Evolutionary conservation across 192 early-diverging fungal genomes (phyloP), one percentile per base, ranked within the genome.

Genomic region (Geosiphon pyriformis): DNA sequence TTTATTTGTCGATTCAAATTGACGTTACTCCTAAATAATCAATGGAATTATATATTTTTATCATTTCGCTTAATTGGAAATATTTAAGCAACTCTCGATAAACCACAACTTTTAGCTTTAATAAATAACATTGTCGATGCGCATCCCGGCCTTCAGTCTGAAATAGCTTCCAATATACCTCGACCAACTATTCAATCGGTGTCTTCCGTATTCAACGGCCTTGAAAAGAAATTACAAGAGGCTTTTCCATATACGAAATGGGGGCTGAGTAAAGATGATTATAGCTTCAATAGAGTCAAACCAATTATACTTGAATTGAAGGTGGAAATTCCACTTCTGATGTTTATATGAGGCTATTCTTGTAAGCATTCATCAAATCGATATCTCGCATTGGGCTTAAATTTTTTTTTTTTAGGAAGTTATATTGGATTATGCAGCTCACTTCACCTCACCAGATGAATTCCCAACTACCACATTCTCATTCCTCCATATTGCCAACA

Each of bases 221-320:
- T 90, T 20, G 85, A 94, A 66, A 86, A 87, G 67, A 79, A 82
- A 31, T 73, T 97, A 53, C 74, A 81, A 57, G 87, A 86, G 2
- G 82, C 87, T 2, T 95, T 94, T 73, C 94, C 94, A 0, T 98
- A 96, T 80, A 89, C 83, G 60, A 86, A 89, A 68, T 80, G 81
- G 48, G 94, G 94, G 17, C 83, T 85, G 22, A 68, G 73, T 0
- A 76, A 80, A 27, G 93, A 95, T 74, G 90, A 92, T 74, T 98
- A 98, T 75, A 85, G 92, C 4, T 96, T 86, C 76, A 87, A 90
- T 72, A 82, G 96, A 60, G 92, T 96, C 48, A 80, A 84, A 65
- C 85, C 88, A 47, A 76, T 79, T 7, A 73, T 97, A 23, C 74
- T 80, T 2, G 92, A 96, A 60, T 78, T 95, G 22, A 72, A 78